Percentiles rank a stretch among this genome's conserved stretches.
phyloP scores from a whole-genome alignment of 1,284 basidiomycete species.

The Ceratobasidium sp. region DNA sequence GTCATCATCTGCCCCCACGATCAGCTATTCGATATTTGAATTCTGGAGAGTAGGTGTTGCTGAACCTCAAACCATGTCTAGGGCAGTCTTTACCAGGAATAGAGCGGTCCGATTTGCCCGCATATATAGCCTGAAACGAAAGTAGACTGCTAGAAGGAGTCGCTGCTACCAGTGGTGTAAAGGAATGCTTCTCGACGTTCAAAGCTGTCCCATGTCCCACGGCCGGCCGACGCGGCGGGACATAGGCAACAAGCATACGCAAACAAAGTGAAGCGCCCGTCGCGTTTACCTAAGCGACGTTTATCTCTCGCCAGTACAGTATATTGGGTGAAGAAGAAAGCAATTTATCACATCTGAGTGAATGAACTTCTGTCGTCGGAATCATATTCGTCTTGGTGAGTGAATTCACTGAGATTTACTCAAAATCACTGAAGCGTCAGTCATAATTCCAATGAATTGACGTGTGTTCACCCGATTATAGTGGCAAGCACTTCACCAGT shows the following conservation, averaged over 20 bases:
- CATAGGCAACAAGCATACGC: not conserved
- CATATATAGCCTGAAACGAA: slow-evolving; percentile 9
- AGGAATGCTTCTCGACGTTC: slow-evolving; percentile 7
- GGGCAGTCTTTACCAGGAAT: slow-evolving; percentile 45
- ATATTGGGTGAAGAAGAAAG: not conserved
- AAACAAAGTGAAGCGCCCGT: slow-evolving; percentile 5
- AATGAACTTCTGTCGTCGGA: too few relatives aligned
- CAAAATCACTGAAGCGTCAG: too few relatives aligned
- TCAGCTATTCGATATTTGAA: too few relatives aligned
- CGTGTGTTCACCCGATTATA: too few relatives aligned
- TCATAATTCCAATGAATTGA: too few relatives aligned
- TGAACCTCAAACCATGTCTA: slow-evolving; percentile 45
- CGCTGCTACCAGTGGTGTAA: not conserved
- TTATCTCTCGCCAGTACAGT: slow-evolving; percentile 11
- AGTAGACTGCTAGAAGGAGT: not conserved
- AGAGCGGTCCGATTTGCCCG: slow-evolving; percentile 42
- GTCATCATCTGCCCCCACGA: too few relatives aligned
- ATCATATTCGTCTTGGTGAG: too few relatives aligned
- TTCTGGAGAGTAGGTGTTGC: slow-evolving; percentile 57
- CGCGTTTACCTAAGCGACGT: slow-evolving; percentile 12
- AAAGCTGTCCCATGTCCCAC: slow-evolving; percentile 11
- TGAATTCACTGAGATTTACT: too few relatives aligned
- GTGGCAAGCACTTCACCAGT: too few relatives aligned
- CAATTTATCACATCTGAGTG: too few relatives aligned
- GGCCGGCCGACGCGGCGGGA: not conserved